These are phyloP conservation scores for Gossypium turneri DNA, from an alignment of 345 rosid genomes.

Conservation along the genomic window DNA sequence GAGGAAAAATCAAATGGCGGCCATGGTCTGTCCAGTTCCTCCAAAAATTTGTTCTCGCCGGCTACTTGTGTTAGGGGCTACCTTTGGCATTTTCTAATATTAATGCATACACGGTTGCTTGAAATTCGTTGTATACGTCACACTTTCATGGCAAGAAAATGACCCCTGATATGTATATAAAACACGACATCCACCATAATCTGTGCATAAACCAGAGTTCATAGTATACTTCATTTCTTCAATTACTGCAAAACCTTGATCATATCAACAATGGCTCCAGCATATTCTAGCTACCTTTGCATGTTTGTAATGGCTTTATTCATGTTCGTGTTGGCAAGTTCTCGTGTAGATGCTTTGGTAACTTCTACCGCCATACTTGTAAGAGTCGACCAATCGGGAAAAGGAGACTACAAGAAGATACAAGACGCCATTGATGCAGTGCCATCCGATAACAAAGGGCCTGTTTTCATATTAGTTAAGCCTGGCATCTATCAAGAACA, in stretches of 20 bases:
- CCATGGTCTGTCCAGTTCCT: no score
- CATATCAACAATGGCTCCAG: neutral
- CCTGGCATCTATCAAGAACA: constrained; percentile 73
- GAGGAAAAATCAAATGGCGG: neutral
- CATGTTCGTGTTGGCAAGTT: neutral
- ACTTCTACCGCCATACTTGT: constrained; percentile 41
- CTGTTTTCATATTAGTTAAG: constrained; percentile 52
- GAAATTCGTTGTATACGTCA: no score
- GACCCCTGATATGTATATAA: no score
- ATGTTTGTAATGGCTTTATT: neutral
- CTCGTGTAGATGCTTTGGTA: constrained; percentile 14
- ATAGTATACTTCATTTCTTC: neutral
- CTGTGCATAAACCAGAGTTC: no score
- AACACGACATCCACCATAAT: no score
- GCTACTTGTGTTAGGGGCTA: no score
- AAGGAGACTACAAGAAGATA: constrained; percentile 58
- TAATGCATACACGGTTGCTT: no score
- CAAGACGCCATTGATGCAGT: constrained; percentile 68
- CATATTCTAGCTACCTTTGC: neutral
- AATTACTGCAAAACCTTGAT: neutral
- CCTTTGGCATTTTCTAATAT: no score
- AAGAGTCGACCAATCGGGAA: constrained; percentile 64
- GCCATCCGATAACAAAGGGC: constrained; percentile 43
- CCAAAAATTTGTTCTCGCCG: no score
- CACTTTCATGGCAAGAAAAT: no score